Evolutionary conservation across 805 yeast genomes (phyloP), one percentile per base, ranked within the genome.

Genomic region (Lipomyces anomalus): DNA sequence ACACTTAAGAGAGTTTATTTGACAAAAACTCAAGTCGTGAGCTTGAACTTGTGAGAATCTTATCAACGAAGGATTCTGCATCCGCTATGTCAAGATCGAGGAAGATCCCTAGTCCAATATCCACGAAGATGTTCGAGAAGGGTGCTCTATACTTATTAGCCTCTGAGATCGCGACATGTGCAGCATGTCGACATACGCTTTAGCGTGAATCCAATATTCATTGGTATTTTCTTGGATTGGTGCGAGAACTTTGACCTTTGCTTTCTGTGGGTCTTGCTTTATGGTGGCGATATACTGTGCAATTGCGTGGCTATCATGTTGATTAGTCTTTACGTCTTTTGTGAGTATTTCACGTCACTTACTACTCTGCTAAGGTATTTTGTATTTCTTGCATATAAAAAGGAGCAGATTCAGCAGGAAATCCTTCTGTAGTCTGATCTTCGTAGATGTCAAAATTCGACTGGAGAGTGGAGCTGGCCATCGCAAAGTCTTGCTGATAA

Each of bases 21-120:
- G 11, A 11, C 40, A 6, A 23, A 11, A 6, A 6, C n/a, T 5
- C 7, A 18, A 37, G 30, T 7, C 16, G 17, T 11, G 6, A n/a
- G 6, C 6, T 9, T 11, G 5, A 9, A 6, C 6, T 5, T 6
- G 5, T 6, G n/a, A 4, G 34, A 18, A 6, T 6, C 30, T 20
- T 9, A 4, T 43, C 50, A 17, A 39, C 47, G 3, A 11, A 23
- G 7, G 34, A 35, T 16, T 28, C 13, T 32, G 22, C 16, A 20
- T 38, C 34, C 11, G 23, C 38, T 6, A 40, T 3, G 17, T 42
- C 4, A 47, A 47, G 43, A 21, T 44, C 52, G n/a, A 47, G 32
- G 40, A 42, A 17, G 17, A 37, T 21, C 38, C 37, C 22, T 26
- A 38, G 29, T 16, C 26, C 18, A 24, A 23, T 33, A 22, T 26